These are phyloP conservation scores for Moesziomyces antarcticus DNA, from an alignment of 1,284 basidiomycete genomes.

Conservation along the genomic window DNA sequence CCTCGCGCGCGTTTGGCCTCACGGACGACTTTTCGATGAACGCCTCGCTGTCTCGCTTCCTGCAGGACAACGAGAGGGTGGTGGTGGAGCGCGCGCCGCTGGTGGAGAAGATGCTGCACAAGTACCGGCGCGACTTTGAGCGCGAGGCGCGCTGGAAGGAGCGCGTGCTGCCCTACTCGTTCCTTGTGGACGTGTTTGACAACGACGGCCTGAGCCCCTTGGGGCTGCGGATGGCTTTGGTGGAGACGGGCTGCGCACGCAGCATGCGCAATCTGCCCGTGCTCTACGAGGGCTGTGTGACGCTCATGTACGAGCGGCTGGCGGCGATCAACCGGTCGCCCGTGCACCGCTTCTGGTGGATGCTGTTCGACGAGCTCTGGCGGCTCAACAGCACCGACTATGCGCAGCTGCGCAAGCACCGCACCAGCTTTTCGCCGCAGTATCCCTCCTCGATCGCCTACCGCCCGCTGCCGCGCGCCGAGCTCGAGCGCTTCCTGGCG, in stretches of 20 bases:
- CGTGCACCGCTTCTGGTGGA: slow-evolving; percentile 81
- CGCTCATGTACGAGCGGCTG: slow-evolving; percentile 74
- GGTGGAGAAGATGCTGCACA: slow-evolving; percentile 72
- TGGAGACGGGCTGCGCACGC: slow-evolving; percentile 71
- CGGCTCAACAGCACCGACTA: slow-evolving; percentile 51
- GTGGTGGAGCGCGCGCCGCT: slow-evolving; percentile 71
- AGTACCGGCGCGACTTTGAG: slow-evolving; percentile 73
- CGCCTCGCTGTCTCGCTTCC: slow-evolving; percentile 75
- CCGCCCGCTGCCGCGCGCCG: slow-evolving; percentile 76
- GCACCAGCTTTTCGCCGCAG: slow-evolving; percentile 77
- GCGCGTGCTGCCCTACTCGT: slow-evolving; percentile 75
- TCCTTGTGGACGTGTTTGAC: slow-evolving; percentile 73
- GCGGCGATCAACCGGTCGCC: slow-evolving; percentile 72
- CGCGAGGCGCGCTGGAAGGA: slow-evolving; percentile 74
- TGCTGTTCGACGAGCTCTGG: slow-evolving; percentile 76
- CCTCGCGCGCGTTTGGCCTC: slow-evolving; percentile 76
- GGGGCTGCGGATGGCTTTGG: slow-evolving; percentile 70
- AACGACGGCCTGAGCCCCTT: slow-evolving; percentile 38
- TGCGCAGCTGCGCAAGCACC: slow-evolving; percentile 75
- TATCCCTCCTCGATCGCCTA: slow-evolving; percentile 81
- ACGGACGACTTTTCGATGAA: slow-evolving; percentile 78
- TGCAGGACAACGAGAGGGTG: slow-evolving; percentile 74
- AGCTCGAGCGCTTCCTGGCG: slow-evolving; percentile 75
- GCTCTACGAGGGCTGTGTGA: slow-evolving; percentile 72
- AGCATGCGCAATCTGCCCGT: slow-evolving; percentile 74